Base-by-base conservation (phyloP, 805 yeast species). In the Candida khao-thaluensis region DNA sequence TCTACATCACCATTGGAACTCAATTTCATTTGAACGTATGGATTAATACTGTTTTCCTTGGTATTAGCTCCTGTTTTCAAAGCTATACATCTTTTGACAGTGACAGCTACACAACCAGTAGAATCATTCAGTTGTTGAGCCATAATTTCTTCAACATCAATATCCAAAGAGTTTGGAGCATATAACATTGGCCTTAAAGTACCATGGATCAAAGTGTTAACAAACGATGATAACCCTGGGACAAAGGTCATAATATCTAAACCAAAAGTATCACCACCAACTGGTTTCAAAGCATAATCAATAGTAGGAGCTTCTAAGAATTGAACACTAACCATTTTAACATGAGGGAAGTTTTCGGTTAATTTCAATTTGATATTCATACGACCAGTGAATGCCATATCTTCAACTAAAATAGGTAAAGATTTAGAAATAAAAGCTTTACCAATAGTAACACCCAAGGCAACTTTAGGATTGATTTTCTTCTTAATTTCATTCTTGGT, bases 251-350 rank as follows among this genome's bases (percentile, higher is more conserved):
- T 85, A 50, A 85, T 76, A 64, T 85, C 95, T 30, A 85, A 55
- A 45, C 95, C 95, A 44, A 85, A 72, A n/a, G 90, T 81, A 57
- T 85, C 91, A 64, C 95, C 93, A 58, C 93, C 93, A 38, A 85
- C 83, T 7, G 95, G 95, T 57, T 85, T 85, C 68, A 85, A 74
- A 15, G 80, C 82, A 57, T 84, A 85, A 55, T 82, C 90, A 54
- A 85, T 82, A 21, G 74, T 70, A 26, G 93, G 93, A 14, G 91
- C 83, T 57, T 85, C 91, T 53, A 85, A 66, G 52, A 85, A 77
- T 46, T 81, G 83, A 40, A 85, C 67, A 14, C 87, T 79, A 7
- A 85, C 86, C 50, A 77, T 60, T 45, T 79, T 80, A 43, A 85
- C 82, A 52, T 85, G 89, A n/a, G 95, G 95, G 59, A 85, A 84